phyloP scores from a whole-genome alignment of 306 rosid species.

The Rosa multiflora region DNA sequence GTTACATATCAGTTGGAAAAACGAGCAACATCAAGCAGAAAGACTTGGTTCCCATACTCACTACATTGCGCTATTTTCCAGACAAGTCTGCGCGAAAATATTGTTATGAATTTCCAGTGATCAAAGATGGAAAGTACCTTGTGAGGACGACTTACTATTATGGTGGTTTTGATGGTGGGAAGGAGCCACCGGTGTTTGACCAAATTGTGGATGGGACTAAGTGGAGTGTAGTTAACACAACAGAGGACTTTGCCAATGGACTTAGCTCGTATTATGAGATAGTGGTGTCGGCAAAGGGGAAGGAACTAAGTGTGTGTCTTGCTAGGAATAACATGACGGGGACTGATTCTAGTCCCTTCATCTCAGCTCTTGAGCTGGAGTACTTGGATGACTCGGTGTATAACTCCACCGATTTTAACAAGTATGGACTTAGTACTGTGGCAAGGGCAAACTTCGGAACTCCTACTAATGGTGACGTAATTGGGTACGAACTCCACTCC shows the following conservation, averaged over 20 bases:
- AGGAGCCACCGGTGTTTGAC: constrained; percentile 78
- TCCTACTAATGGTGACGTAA: constrained; percentile 23
- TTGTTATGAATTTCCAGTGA: constrained; percentile 63
- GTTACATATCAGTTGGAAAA: constrained; percentile 52
- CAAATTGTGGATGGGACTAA: constrained; percentile 81
- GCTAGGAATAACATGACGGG: constrained; percentile 57
- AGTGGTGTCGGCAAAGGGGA: constrained; percentile 45
- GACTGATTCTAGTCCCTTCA: constrained; percentile 59
- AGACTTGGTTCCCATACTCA: constrained; percentile 46
- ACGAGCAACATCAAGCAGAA: constrained; percentile 29
- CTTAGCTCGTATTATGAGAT: constrained; percentile 76
- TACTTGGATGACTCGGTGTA: constrained; percentile 56
- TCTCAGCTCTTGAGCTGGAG: constrained; percentile 78
- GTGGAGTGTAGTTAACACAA: constrained; percentile 70
- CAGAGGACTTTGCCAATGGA: constrained; percentile 64
- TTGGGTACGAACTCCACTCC: constrained; percentile 44
- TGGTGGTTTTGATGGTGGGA: constrained; percentile 72
- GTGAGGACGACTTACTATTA: constrained; percentile 67
- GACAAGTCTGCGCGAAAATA: constrained; percentile 54
- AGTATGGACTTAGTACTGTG: constrained; percentile 63
- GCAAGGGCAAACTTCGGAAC: constrained; percentile 57
- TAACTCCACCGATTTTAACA: constrained; percentile 64
- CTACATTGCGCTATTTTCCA: constrained; percentile 74
- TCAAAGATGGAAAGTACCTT: constrained; percentile 52
- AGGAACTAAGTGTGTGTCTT: constrained; percentile 65